Conservation (phyloP, 805 yeast genomes). For the Candida fluviatilis region DNA sequence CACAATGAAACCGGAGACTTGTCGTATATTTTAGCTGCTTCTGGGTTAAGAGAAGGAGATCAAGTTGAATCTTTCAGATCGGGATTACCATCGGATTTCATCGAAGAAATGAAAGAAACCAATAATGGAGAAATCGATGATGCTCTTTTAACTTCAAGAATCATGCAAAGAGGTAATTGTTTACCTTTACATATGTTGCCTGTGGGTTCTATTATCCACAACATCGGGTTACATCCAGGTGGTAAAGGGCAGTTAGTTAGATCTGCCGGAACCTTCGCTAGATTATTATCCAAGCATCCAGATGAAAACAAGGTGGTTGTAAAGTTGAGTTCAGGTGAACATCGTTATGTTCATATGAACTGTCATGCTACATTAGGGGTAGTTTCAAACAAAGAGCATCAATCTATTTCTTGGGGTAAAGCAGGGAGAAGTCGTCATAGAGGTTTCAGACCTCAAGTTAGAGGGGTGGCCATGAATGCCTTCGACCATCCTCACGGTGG, state of each 20-base stretch:
- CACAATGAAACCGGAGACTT: constrained; percentile 57
- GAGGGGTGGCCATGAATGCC: constrained; percentile 98
- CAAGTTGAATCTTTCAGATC: constrained; percentile 79
- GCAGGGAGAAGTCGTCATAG: constrained; percentile 93
- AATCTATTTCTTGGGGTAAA: constrained; percentile 85
- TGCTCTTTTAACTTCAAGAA: constrained; percentile 80
- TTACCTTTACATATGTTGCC: constrained; percentile 90
- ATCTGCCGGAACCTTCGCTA: constrained; percentile 92
- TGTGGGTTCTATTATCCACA: constrained; percentile 87
- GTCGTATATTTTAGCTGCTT: constrained; percentile 84
- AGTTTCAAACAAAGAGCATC: constrained; percentile 90
- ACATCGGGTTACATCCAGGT: constrained; percentile 67
- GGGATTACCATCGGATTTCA: constrained; percentile 77
- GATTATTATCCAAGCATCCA: constrained; percentile 75
- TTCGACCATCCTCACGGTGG: constrained; percentile 99
- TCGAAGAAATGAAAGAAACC: constrained; percentile 60
- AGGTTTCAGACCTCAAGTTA: constrained; percentile 91
- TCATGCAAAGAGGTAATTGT: constrained; percentile 92
- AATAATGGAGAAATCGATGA: constrained; percentile 85
- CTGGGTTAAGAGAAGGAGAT: constrained; percentile 92
- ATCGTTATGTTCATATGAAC: constrained; percentile 78
- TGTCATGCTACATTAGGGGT: constrained; percentile 94
- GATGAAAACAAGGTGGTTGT: constrained; percentile 70
- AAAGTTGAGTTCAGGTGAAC: constrained; percentile 87
- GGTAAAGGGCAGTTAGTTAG: constrained; percentile 87